Conservation (phyloP, 116 monocot species). For the Papilionanthe hybrid region DNA sequence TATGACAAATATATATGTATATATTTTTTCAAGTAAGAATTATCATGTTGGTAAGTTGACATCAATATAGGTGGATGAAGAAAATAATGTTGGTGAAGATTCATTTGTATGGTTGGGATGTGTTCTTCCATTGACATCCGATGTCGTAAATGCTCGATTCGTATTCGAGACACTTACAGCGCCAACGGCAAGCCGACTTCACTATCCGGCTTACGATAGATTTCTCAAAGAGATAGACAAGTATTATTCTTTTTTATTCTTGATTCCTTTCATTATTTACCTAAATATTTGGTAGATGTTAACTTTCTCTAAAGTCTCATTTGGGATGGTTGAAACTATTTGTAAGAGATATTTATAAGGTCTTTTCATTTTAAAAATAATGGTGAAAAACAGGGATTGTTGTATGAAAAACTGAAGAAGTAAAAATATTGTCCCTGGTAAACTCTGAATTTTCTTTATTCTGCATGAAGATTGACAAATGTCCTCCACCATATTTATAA, state of each 20-base stretch:
- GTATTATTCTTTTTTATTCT: conserved; percentile 22
- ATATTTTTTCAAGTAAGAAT: not conserved
- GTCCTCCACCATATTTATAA: not conserved
- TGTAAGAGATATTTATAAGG: no score
- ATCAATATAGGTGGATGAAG: conserved; percentile 65
- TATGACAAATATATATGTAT: not conserved
- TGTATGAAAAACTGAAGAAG: no score
- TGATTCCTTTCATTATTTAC: not conserved
- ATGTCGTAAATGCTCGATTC: conserved; percentile 69
- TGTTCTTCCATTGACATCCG: conserved; percentile 58
- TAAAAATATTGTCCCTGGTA: no score
- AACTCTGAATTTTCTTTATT: not conserved
- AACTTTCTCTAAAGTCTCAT: not conserved
- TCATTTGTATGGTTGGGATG: conserved; percentile 77
- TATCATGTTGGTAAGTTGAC: not conserved
- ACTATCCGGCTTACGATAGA: conserved; percentile 86
- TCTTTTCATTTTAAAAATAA: no score
- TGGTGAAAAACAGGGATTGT: no score
- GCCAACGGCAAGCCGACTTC: conserved; percentile 54
- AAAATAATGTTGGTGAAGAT: conserved; percentile 63
- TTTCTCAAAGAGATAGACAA: conserved; percentile 75
- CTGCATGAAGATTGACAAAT: not conserved
- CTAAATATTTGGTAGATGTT: not conserved
- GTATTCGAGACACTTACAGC: conserved; percentile 74
- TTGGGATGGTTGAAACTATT: no score